Evolutionary conservation across 2,329 filamentous ascomycete genomes (phyloP), one percentile per base, ranked within the genome.

Genomic region (Tolypocladium tropicale): DNA sequence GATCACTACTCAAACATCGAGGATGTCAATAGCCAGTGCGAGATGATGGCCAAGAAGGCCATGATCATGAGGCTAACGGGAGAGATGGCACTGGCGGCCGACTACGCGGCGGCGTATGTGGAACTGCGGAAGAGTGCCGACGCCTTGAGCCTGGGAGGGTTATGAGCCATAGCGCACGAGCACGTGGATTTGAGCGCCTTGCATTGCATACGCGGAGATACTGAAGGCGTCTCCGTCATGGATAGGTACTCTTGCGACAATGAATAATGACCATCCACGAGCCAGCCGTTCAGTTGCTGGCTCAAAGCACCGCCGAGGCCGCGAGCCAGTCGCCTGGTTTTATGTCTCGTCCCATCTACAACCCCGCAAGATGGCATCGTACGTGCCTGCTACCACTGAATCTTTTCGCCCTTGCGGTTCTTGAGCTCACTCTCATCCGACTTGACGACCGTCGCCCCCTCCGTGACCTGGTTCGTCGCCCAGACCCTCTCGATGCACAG

Each of bases 401-500:
- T 67, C 32, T 61, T 70, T 54, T 73, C 61, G 5, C 73, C 73
- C 46, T 67, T 70, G 55, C 65, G 68, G 34, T 73, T 74, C 61
- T 66, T 71, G 28, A 75, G 55, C 46, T 65, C 65, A 25, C 67
- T 66, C 6, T 61, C 60, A 2, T 65, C 64, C 34, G 30, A 55
- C 48, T 59, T 58, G 34, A 55, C 56, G 11, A 58, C 57, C 10
- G 59, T 57, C 30, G 62, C 65, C 4, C 56, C 60, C 12, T 68
- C 70, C 0, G 57, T 59, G 2, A 61, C 55, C 32, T 71, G 58
- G 52, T 96, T 96, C 1, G 92, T 96, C 0, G 93, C 92, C 90
- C 93, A 99, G 21, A 96, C 84, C 58, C 84, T 82, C 66, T 92
- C 88, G 54, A 99, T 86, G 59, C 84, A 87, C 41, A 99, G 76